Evolutionary conservation across 2,329 filamentous ascomycete species (phyloP), one percentile per base, ranked within the genome.

Genomic region (Fusarium sororula): DNA sequence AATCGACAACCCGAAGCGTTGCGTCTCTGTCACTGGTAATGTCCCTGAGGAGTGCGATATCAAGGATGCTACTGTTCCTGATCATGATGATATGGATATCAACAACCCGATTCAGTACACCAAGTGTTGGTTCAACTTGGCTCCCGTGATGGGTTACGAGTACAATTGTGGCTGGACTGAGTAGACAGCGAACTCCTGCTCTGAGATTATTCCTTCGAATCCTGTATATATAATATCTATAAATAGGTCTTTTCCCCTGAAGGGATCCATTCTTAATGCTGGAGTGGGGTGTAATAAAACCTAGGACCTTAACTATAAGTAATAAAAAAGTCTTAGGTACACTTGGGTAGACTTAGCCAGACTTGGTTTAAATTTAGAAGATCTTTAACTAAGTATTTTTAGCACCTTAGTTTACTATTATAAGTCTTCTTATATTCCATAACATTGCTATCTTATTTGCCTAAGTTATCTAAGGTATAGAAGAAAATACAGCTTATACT

Each of bases 341-440:
- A 24, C 24, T 24, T 24, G 4, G 30, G 30, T 2, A 32, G 2
- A 32, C 5, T 32, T 32, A 3, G 5, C 5, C 7, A 14, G 7
- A 32, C 4, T 32, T 14, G 3, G 13, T 14, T 1, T 6, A 32
- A 14, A 32, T 14, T 32, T 14, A 32, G 5, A 32, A 6, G 30
- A 32, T 32, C 32, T 32, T 32, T 3, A 2, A 32, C 32, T 14
- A 14, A 32, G 13, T 1, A 32, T 14, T 14, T 14, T 14, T 14
- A 14, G 1, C 2, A 32, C 32, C 5, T 32, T 13, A 2, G 13
- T 32, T 14, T 14, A 14, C 1, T 32, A 1, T 32, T 0, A 14
- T 0, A 32, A 32, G 13, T 14, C 32, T 32, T 32, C 13, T 32
- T 32, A 14, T 14, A 32, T 7, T 13, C 32, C 32, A 7, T 14